phyloP scores from a whole-genome alignment of 768 basidiomycete genomes.

The Leccinum arenicola region DNA sequence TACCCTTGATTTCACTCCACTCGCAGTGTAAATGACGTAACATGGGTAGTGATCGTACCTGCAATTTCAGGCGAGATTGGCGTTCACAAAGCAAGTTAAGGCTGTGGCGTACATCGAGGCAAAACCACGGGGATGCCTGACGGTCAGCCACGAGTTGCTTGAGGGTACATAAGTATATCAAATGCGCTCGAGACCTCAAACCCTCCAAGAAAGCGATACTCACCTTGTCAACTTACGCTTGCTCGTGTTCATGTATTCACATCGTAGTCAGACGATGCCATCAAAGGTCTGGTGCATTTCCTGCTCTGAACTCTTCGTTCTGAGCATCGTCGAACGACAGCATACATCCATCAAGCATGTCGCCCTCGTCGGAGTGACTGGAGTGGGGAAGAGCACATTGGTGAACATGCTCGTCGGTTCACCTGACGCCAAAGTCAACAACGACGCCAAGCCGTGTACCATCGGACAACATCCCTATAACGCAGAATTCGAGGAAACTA shows the following conservation, averaged over 20 bases:
- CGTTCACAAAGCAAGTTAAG: background rate
- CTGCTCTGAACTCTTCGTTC: background rate
- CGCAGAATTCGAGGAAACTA: background rate
- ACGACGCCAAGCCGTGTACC: constrained; percentile 9
- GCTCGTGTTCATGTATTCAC: background rate
- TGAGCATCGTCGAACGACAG: constrained; percentile 1
- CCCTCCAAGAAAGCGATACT: background rate
- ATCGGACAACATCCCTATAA: background rate
- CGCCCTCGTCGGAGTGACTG: constrained; percentile 11
- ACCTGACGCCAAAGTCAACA: constrained; percentile 1
- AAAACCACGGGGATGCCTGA: background rate
- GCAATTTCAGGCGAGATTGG: background rate
- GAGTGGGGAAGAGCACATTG: constrained; percentile 17
- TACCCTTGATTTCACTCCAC: background rate
- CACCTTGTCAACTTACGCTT: background rate
- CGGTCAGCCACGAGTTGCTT: background rate
- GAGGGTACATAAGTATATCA: background rate
- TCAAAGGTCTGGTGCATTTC: constrained; percentile 3
- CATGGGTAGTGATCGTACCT: background rate
- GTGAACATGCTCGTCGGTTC: constrained; percentile 13
- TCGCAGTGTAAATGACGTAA: background rate
- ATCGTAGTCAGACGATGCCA: background rate
- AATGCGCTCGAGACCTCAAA: background rate
- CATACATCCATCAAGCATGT: background rate
- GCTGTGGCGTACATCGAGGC: constrained; percentile 4